These are phyloP conservation scores for Globisporangium sylvaticum DNA, from an alignment of 352 stramenopile species.

Conservation along the genomic window DNA sequence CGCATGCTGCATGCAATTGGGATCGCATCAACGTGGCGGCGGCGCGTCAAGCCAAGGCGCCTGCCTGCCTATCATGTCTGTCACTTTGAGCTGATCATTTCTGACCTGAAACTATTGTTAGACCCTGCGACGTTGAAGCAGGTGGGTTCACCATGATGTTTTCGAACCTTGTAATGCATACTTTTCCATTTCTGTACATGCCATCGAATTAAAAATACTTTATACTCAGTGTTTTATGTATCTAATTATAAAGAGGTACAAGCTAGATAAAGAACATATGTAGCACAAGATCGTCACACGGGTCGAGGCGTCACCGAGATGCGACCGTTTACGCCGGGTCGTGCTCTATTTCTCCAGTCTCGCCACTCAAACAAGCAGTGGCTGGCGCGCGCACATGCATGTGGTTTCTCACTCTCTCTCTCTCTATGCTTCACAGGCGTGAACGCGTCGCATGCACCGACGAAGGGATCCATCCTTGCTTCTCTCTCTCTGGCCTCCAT, in stretches of 20 bases:
- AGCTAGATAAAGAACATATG: background rate
- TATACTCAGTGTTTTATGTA: no score
- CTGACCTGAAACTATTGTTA: slow-evolving; percentile 1
- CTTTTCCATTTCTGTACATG: no score
- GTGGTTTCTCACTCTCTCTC: background rate
- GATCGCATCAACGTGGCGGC: background rate
- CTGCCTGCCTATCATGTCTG: background rate
- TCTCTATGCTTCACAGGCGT: no score
- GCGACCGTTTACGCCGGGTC: background rate
- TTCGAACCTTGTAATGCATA: no score
- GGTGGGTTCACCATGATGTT: no score
- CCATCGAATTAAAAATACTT: no score
- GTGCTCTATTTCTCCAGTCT: background rate
- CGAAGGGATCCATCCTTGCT: background rate
- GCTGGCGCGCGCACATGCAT: no score
- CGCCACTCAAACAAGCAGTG: no score
- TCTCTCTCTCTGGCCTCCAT: background rate
- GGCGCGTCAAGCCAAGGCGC: background rate
- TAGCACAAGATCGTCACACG: background rate
- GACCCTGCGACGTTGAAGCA: background rate
- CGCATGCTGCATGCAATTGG: background rate
- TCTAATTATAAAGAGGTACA: background rate
- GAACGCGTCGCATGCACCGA: no score
- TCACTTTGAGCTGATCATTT: background rate
- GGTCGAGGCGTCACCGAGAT: background rate